phyloP scores from a whole-genome alignment of 805 yeast genomes.

The Cyberlindnera meyerae region DNA sequence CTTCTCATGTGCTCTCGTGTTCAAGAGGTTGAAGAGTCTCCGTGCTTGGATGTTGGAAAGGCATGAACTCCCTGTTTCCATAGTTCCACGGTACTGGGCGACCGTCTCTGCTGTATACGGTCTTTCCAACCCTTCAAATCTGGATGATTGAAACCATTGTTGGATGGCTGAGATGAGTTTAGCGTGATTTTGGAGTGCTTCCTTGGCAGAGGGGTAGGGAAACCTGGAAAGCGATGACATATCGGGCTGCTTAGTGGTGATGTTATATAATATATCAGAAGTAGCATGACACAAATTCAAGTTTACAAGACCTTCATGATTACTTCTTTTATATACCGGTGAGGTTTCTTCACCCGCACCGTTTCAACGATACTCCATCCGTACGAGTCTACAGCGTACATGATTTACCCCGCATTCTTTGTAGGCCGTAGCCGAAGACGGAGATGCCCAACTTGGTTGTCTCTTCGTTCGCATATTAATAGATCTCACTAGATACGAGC shows the following conservation, averaged over 20 bases:
- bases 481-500: too few relatives aligned
- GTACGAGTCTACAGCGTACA: too few relatives aligned
- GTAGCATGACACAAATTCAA: too few relatives aligned
- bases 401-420: too few relatives aligned
- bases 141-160: slow-evolving; percentile 45
- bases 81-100: slow-evolving; percentile 47
- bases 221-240: slow-evolving; percentile 16
- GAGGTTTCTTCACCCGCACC: too few relatives aligned
- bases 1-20: slow-evolving; percentile 34
- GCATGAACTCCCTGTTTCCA: slow-evolving; percentile 34
- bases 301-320: too few relatives aligned
- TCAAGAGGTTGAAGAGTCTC: slow-evolving; percentile 43
- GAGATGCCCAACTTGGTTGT: too few relatives aligned
- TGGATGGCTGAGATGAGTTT: slow-evolving; percentile 34
- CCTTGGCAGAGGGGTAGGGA: slow-evolving; percentile 20
- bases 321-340: too few relatives aligned
- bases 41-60: slow-evolving; percentile 51
- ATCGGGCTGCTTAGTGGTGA: neutral
- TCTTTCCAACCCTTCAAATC: slow-evolving; percentile 44
- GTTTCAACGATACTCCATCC: too few relatives aligned
- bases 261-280: too few relatives aligned
- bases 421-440: too few relatives aligned
- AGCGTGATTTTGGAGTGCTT: slow-evolving; percentile 13
- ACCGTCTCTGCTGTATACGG: slow-evolving; percentile 50
- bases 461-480: too few relatives aligned